Conservation (phyloP, 1,139 yeast species). For the Blastobotrys apis region DNA sequence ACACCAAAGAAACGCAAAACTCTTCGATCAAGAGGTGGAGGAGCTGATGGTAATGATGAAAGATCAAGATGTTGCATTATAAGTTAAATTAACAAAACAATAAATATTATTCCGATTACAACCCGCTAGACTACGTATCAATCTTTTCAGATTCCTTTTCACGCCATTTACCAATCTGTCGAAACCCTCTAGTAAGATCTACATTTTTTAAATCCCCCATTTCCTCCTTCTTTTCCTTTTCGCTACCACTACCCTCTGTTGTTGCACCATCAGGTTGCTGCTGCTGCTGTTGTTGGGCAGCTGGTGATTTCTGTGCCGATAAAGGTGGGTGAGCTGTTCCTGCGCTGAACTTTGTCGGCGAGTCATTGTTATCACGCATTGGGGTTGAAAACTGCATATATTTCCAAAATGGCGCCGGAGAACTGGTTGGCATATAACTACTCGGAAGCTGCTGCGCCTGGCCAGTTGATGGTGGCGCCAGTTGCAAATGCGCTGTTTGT, state of each 20-base stretch:
- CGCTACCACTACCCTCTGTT: too few species aligned
- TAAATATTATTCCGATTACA: background rate
- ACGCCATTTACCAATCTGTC: slow-evolving; percentile 24
- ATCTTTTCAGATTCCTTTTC: background rate
- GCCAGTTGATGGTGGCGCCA: slow-evolving; percentile 40
- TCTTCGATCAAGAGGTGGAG: background rate
- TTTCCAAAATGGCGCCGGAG: slow-evolving; percentile 44
- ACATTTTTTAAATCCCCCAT: slow-evolving; percentile 45
- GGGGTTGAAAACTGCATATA: slow-evolving; percentile 29
- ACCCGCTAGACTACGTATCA: background rate
- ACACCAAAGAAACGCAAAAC: background rate
- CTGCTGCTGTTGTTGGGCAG: background rate
- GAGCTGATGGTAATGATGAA: slow-evolving; percentile 10
- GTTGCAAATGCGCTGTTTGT: slow-evolving; percentile 27
- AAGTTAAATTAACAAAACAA: background rate
- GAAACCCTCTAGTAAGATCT: slow-evolving; percentile 38
- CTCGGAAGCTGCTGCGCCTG: slow-evolving; percentile 39
- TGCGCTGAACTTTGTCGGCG: slow-evolving; percentile 9
- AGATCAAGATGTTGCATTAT: slow-evolving; percentile 25
- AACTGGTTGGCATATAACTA: slow-evolving; percentile 39
- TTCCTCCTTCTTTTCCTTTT: slow-evolving; percentile 18
- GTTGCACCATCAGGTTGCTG: background rate
- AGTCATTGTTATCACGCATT: slow-evolving; percentile 4
- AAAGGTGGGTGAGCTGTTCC: background rate
- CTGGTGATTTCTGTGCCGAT: background rate